A percentile compares a stretch with the other conserved stretches of the same genome.
These are phyloP conservation scores for Ustilago cynodontis DNA, from an alignment of 1,284 basidiomycete genomes.

Conservation along the genomic window DNA sequence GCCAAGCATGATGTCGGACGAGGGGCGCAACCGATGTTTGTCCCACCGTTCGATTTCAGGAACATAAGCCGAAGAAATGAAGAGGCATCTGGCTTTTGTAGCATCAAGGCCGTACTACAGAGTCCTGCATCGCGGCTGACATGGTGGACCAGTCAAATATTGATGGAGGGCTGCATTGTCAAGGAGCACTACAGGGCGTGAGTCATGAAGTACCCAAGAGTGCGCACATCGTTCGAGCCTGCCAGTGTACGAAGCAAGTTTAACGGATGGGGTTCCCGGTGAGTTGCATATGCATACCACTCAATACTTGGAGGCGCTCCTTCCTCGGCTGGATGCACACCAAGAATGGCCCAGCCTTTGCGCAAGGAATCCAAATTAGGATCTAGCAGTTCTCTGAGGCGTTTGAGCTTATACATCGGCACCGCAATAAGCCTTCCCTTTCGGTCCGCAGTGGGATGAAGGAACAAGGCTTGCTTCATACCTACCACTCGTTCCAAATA, in stretches of 20 bases:
- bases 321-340: neutral
- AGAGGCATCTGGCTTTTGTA: too few relatives aligned
- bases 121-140: too few relatives aligned
- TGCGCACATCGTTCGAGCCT: neutral
- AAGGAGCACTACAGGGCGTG: neutral
- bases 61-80: neutral
- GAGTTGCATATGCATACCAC: slow-evolving; percentile 7
- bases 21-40: too few relatives aligned
- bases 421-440: slow-evolving; percentile 9
- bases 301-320: neutral
- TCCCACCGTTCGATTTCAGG: too few relatives aligned
- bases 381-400: neutral
- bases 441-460: slow-evolving; percentile 1
- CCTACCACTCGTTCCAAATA: too few relatives aligned
- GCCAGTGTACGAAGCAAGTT: neutral
- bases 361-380: neutral
- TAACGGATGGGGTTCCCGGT: neutral
- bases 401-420: neutral
- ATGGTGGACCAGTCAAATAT: too few relatives aligned
- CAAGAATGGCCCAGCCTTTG: slow-evolving; percentile 8
- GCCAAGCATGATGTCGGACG: too few relatives aligned
- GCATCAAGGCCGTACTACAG: too few relatives aligned
- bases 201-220: neutral
- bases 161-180: too few relatives aligned
- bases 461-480: neutral